Base-by-base conservation (phyloP, 1,139 yeast species). In the Kurtzmaniella natalensis region DNA sequence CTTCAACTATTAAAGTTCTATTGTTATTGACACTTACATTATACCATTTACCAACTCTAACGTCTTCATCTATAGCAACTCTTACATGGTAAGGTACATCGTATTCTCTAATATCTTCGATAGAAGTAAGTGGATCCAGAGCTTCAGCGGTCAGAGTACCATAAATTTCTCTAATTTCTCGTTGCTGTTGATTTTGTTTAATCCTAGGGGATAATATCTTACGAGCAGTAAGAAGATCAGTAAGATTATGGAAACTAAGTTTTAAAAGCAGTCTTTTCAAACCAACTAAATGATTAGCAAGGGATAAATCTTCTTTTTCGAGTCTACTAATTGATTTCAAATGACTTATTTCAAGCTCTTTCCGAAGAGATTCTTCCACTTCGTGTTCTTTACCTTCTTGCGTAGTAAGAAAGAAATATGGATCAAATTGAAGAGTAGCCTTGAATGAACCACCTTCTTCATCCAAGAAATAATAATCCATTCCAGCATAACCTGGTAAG, bases 11-110 rank as follows among this genome's bases (percentile, higher is more conserved):
- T 2, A 59, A 62, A 7, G 80, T 64, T 7, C 67, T 68, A 0
- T 82, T 79, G 32, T 77, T 78, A 22, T 69, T 62, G 4, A 83
- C 81, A 38, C 76, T 76, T 1, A 92, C 94, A 26, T 77, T 72
- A 54, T 92, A 94, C 99, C 99, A 94, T 59, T 89, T 89, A 13
- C 98, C 98, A 5, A 89, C 94, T 44, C 98, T 70, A 28, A 92
- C 67, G 46, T 86, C 70, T 41, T 73, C 73, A 57, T 94, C 98
- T 20, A 94, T 94, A 13, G 96, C 81, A 0, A 92, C 97, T 43
- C 99, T 75, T 1, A 89, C 97, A 51, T 89, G 96, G 51, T 85
- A 94, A 0, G 98, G 98, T 1, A 94, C 97, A 53, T 94, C 99
- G 48, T 85, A 89, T 55, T 94, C 99, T 45, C 92, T 72, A 22